Evolutionary conservation across 257 asterid genomes (phyloP).

Genomic region (Lantana camara): DNA sequence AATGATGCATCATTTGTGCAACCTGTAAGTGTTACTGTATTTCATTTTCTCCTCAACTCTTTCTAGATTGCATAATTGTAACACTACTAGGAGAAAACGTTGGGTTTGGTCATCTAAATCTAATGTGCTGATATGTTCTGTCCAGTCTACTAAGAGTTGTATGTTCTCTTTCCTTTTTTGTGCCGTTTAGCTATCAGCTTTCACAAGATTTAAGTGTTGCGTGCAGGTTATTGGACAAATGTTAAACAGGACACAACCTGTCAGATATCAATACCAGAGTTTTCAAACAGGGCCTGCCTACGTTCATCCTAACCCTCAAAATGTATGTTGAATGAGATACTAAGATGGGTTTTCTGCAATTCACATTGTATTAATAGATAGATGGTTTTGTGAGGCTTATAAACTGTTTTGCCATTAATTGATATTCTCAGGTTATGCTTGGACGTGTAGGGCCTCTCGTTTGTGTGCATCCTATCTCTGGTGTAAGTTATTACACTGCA

Average conservation of each 20-base stretch:
- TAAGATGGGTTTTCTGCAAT: conserved; percentile 9
- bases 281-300: conserved; percentile 54
- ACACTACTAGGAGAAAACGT: not conserved
- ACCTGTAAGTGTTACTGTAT: conserved; percentile 50
- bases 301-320: conserved; percentile 63
- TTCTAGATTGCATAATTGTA: conserved; percentile 25
- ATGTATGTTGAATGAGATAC: conserved; percentile 41
- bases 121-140: conserved; percentile 3
- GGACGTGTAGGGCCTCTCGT: conserved; percentile 68
- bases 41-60: not conserved
- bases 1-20: conserved; percentile 51
- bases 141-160: conserved; percentile 5
- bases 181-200: not conserved
- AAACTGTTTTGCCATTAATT: conserved; percentile 25
- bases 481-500: conserved; percentile 44
- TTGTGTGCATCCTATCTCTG: conserved; percentile 67
- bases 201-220: conserved; percentile 11
- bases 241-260: conserved; percentile 59
- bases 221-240: conserved; percentile 59
- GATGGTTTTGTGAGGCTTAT: conserved; percentile 15
- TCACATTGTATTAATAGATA: not conserved
- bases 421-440: conserved; percentile 60
- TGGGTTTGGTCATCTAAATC: not conserved
- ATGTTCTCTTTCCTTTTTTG: not conserved
- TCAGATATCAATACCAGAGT: conserved; percentile 64